These are phyloP conservation scores for Solanum chilense DNA, from an alignment of 257 asterid genomes.

Conservation along the genomic window DNA sequence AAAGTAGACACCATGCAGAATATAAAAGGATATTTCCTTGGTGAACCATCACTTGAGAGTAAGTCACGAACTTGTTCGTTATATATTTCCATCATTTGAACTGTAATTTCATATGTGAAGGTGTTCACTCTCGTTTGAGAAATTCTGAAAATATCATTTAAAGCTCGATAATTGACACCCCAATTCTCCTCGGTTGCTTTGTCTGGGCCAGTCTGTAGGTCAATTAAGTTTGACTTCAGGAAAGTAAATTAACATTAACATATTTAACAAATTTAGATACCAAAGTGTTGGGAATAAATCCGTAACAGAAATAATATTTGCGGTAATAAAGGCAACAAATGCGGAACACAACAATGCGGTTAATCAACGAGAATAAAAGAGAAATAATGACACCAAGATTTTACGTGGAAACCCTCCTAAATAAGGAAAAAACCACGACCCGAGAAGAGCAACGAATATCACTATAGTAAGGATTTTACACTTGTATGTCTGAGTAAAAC, in stretches of 20 bases:
- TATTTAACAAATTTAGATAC: neutral
- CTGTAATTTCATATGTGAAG: conserved; percentile 30
- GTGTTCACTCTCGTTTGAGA: conserved; percentile 29
- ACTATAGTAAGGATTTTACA: too few species aligned
- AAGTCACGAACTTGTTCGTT: conserved; percentile 57
- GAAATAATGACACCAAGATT: too few species aligned
- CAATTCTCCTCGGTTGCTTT: conserved; percentile 26
- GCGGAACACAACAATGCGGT: too few species aligned
- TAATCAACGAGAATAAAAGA: too few species aligned
- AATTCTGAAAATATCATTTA: conserved; percentile 40
- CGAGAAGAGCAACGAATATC: too few species aligned
- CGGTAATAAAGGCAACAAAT: too few species aligned
- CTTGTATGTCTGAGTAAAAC: too few species aligned
- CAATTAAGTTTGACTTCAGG: neutral
- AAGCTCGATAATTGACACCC: conserved; percentile 54
- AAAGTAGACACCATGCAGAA: neutral
- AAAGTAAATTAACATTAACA: neutral
- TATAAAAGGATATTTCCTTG: conserved; percentile 35
- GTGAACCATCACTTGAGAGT: conserved; percentile 27
- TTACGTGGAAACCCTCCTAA: too few species aligned
- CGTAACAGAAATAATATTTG: too few species aligned
- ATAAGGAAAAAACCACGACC: too few species aligned
- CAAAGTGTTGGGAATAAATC: too few species aligned
- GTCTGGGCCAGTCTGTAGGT: conserved; percentile 41
- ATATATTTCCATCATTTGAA: conserved; percentile 54